Percentiles rank a stretch among this genome's conserved stretches.
phyloP scores from a whole-genome alignment of 1,139 yeast species.

The Taiozyma sp. region DNA sequence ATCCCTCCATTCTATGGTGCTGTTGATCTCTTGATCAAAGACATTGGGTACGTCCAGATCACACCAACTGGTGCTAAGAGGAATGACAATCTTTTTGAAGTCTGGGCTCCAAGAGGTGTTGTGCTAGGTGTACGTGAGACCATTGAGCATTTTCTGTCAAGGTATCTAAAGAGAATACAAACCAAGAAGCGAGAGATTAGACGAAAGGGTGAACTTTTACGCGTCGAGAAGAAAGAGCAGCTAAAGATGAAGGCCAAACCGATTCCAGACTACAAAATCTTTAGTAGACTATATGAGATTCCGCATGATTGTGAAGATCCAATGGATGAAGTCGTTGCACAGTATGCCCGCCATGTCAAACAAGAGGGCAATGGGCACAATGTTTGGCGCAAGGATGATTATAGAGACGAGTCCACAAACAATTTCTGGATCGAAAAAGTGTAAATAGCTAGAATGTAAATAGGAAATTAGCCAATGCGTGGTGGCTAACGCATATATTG shows the following conservation, averaged over 20 bases:
- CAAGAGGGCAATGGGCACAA: slow-evolving; percentile 12
- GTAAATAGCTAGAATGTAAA: background rate
- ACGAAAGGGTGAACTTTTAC: slow-evolving; percentile 6
- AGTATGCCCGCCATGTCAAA: slow-evolving; percentile 13
- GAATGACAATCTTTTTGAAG: slow-evolving; percentile 33
- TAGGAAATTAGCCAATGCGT: no score
- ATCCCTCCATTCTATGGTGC: slow-evolving; percentile 68
- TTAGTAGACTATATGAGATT: slow-evolving; percentile 19
- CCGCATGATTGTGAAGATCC: slow-evolving; percentile 18
- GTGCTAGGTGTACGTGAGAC: slow-evolving; percentile 37
- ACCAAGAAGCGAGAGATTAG: slow-evolving; percentile 6
- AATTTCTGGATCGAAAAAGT: slow-evolving; percentile 22
- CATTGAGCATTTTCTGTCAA: slow-evolving; percentile 26
- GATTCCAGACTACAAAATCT: slow-evolving; percentile 20
- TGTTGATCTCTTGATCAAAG: slow-evolving; percentile 62
- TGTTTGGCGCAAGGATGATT: slow-evolving; percentile 4
- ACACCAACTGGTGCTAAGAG: slow-evolving; percentile 55
- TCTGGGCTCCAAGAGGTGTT: slow-evolving; percentile 46
- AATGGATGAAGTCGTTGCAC: slow-evolving; percentile 15
- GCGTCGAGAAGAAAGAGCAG: slow-evolving; percentile 8
- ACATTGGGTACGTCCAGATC: slow-evolving; percentile 61
- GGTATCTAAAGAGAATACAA: slow-evolving; percentile 10
- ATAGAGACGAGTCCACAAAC: slow-evolving; percentile 14
- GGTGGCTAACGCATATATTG: no score
- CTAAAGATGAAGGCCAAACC: slow-evolving; percentile 13